A percentile compares a stretch with the other conserved stretches of the same genome.
Conservation (phyloP, 306 rosid species). For the Corylus heterophylla region DNA sequence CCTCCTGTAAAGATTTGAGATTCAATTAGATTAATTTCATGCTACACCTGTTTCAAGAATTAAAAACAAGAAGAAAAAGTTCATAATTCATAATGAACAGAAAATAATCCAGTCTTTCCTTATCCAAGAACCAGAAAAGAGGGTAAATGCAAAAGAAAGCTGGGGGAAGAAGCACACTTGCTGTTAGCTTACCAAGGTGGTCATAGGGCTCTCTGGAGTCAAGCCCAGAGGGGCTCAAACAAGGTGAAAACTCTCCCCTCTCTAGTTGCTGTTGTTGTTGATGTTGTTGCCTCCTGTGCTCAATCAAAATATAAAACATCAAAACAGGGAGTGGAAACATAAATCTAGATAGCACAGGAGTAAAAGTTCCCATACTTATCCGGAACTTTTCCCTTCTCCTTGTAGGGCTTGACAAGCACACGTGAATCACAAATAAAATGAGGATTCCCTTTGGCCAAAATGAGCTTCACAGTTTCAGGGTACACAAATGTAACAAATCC, state of each 20-base stretch:
- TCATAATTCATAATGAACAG: background rate
- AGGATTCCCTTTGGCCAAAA: conserved; percentile 91
- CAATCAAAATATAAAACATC: conserved; percentile 2
- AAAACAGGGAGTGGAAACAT: background rate
- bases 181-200: conserved; percentile 35
- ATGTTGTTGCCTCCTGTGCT: conserved; percentile 54
- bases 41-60: background rate
- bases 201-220: conserved; percentile 48
- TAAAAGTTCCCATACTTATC: conserved; percentile 59
- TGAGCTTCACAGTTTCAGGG: conserved; percentile 88
- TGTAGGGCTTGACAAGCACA: conserved; percentile 96
- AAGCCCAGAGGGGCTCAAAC: conserved; percentile 52
- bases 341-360: background rate
- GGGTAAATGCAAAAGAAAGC: background rate
- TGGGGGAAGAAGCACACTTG: background rate
- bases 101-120: background rate
- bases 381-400: conserved; percentile 93
- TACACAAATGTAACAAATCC: conserved; percentile 94
- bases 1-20: conserved; percentile 46
- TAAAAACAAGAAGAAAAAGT: background rate
- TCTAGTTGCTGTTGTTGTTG: conserved; percentile 53
- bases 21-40: background rate
- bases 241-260: conserved; percentile 53
- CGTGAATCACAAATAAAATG: conserved; percentile 97
- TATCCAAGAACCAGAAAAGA: background rate